Percentiles rank a stretch among this genome's conserved stretches.
Evolutionary conservation across 345 rosid species (phyloP).

Genomic region (Combretum micranthum): DNA sequence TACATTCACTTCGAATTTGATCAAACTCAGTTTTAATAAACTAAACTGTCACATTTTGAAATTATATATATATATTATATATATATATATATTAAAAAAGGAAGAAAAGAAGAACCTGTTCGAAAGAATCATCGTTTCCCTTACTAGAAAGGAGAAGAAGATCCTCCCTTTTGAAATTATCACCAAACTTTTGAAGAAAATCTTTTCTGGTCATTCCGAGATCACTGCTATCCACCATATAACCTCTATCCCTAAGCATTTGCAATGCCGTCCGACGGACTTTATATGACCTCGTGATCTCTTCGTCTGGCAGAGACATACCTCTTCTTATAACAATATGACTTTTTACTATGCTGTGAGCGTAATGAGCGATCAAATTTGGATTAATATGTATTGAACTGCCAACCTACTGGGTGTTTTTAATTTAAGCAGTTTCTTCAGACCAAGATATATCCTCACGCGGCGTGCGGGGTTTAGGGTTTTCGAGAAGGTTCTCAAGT

Average conservation of each 20-base stretch:
- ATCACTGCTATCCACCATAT: slow-evolving; percentile 33
- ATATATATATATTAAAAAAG: background rate
- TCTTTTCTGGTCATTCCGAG: slow-evolving; percentile 38
- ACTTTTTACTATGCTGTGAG: too few species aligned
- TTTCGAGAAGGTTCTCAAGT: too few species aligned
- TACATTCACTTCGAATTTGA: too few species aligned
- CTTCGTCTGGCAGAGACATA: slow-evolving; percentile 32
- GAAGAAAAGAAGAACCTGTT: slow-evolving; percentile 30
- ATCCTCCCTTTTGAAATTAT: slow-evolving; percentile 36
- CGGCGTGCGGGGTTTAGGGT: too few species aligned
- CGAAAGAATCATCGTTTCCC: slow-evolving; percentile 27
- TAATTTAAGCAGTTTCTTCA: too few species aligned
- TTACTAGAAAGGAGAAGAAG: slow-evolving; percentile 20
- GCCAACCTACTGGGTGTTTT: too few species aligned
- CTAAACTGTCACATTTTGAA: background rate
- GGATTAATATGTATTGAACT: too few species aligned
- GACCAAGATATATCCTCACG: too few species aligned
- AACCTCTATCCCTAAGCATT: slow-evolving; percentile 57
- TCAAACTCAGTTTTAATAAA: too few species aligned
- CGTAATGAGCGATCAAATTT: too few species aligned
- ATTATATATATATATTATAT: background rate
- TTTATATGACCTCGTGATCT: slow-evolving; percentile 42
- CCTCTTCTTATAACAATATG: background rate
- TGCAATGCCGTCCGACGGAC: slow-evolving; percentile 43
- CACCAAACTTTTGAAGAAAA: slow-evolving; percentile 39